These are phyloP conservation scores for Quercus tomentella DNA, from an alignment of 331 rosid species.

Conservation along the genomic window DNA sequence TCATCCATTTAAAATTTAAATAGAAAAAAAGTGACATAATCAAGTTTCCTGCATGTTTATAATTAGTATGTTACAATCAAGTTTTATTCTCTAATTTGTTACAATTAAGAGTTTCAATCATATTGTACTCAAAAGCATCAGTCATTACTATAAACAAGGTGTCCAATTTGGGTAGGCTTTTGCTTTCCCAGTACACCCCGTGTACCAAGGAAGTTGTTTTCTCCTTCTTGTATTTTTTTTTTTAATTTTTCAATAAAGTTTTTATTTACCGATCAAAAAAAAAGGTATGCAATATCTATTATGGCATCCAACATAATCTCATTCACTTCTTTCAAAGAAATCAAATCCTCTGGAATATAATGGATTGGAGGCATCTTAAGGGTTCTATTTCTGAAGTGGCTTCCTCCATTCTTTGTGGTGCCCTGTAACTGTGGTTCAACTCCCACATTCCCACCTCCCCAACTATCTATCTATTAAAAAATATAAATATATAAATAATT, in stretches of 20 bases:
- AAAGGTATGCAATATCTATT: neutral
- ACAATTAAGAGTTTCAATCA: neutral
- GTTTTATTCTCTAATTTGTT: neutral
- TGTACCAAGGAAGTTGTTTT: too few species aligned
- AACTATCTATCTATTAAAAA: too few species aligned
- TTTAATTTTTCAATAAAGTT: too few species aligned
- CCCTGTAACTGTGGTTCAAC: too few species aligned
- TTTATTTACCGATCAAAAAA: too few species aligned
- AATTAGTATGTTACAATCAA: neutral
- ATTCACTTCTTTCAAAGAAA: neutral
- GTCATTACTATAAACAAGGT: neutral
- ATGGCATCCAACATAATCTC: neutral
- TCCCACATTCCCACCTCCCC: too few species aligned
- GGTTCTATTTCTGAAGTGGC: neutral
- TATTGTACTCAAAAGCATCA: neutral
- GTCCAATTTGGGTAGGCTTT: too few species aligned
- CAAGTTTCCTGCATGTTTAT: neutral
- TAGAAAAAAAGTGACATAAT: neutral
- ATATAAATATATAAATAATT: too few species aligned
- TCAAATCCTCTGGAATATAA: neutral
- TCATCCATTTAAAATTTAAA: constrained; percentile 2
- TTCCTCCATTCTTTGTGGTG: neutral
- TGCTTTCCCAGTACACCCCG: too few species aligned
- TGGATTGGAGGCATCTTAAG: neutral
- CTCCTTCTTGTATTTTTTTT: too few species aligned